Base-by-base conservation (phyloP, 208 protist genomes). In the Crithidia fasciculata region DNA sequence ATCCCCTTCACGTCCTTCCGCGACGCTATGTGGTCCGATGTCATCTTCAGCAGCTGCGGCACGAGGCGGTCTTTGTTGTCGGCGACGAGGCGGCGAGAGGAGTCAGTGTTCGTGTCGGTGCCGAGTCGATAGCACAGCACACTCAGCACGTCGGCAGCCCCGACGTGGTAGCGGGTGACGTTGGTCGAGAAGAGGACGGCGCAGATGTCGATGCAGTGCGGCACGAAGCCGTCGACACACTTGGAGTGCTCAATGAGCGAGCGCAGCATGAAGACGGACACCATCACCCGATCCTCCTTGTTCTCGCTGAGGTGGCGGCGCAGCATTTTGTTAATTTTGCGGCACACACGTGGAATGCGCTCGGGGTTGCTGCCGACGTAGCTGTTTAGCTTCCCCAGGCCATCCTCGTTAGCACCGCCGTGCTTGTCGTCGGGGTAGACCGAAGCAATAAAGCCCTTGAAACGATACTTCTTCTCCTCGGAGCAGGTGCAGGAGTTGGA, bases 361-460 rank as follows among this genome's bases (percentile, higher is more conserved):
- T 96, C 91, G 2, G 87, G 87, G 73, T 96, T 96, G 69, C 82
- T 91, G 36, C 65, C 78, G 18, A 90, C 71, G 72, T 96, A 96
- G 65, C 81, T 87, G 57, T 87, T 81, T 3, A 96, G 78, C 66
- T 88, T 90, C 5, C 76, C 82, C 0, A 96, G 75, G 0, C 86
- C 87, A 52, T 94, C 91, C 45, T 83, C 76, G 54, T 94, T 82
- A 0, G 86, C 72, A 5, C 81, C 74, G 10, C 67, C 82, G 47
- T 82, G 54, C 8, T 63, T 49, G 59, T 84, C 56, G 39, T 85
- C 78, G 12, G 86, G 86, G 63, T 94, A 96, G n/a, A 92, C 87
- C 15, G 81, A 83, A 37, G 89, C 64, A 45, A 96, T 89, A 58
- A 94, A 93, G 63, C 82, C 80, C 45, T 96, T 96, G 78, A 92